A percentile compares a stretch with the other conserved stretches of the same genome.
phyloP scores from a whole-genome alignment of 345 rosid species.

The Trapa incisa region DNA sequence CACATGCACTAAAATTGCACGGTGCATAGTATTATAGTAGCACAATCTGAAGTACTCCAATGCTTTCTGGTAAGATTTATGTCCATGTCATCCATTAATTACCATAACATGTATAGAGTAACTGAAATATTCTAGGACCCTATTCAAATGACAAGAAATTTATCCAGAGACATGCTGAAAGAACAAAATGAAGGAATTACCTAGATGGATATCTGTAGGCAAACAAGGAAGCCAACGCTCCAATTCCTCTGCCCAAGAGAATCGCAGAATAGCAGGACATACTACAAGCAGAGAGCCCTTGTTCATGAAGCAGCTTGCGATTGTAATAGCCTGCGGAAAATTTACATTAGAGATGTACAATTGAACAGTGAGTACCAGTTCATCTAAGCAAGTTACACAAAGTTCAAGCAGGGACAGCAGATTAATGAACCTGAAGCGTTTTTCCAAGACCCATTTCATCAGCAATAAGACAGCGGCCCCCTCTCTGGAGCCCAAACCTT shows the following conservation, averaged over 20 bases:
- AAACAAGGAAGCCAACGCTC: constrained; percentile 95
- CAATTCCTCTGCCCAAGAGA: constrained; percentile 89
- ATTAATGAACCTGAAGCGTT: constrained; percentile 61
- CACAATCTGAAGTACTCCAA: not conserved
- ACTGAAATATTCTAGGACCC: not conserved
- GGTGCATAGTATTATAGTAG: not conserved
- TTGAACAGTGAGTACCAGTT: not conserved
- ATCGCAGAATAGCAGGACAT: constrained; percentile 87
- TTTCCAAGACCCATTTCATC: constrained; percentile 99
- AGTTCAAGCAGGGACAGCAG: not conserved
- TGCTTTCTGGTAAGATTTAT: not conserved
- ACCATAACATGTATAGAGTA: not conserved
- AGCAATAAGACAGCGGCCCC: constrained; percentile 89
- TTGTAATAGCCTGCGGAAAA: constrained; percentile 61
- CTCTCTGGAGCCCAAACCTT: constrained; percentile 67
- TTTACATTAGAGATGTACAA: not conserved
- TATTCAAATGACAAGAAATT: not conserved
- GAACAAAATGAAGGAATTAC: constrained; percentile 21
- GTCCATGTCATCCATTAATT: not conserved
- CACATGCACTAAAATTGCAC: not conserved
- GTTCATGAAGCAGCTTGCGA: constrained; percentile 70
- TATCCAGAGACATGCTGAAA: not conserved
- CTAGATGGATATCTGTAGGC: constrained; percentile 88
- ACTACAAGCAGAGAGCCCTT: constrained; percentile 83
- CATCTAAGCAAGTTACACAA: not conserved